phyloP scores from a whole-genome alignment of 345 rosid genomes.

The Brassica carinata region DNA sequence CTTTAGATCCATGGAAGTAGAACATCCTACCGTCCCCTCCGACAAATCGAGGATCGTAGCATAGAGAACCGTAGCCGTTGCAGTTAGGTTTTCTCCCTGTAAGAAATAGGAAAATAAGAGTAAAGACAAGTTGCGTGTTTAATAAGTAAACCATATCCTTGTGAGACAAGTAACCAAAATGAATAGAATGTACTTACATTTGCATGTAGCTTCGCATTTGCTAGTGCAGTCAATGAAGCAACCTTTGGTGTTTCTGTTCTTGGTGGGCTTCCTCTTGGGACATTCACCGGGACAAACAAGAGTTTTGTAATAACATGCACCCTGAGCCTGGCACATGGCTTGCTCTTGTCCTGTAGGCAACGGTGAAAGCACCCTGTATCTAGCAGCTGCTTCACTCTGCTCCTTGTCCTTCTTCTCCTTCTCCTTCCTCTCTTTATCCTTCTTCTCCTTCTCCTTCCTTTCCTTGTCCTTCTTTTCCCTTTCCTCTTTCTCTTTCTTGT shows the following conservation, averaged over 20 bases:
- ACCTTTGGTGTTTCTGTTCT: constrained; percentile 63
- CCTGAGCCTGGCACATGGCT: constrained; percentile 46
- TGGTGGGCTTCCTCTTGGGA: constrained; percentile 63
- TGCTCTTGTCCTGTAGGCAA: constrained; percentile 53
- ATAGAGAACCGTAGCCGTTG: constrained; percentile 76
- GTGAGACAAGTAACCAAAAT: no score
- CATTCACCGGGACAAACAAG: constrained; percentile 73
- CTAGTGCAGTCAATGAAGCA: constrained; percentile 71
- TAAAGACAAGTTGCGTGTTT: no score
- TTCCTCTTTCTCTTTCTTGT: constrained; percentile 9
- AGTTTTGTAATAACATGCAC: constrained; percentile 45
- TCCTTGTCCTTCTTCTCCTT: constrained; percentile 37
- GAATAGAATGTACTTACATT: constrained; percentile 51
- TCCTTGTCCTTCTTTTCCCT: constrained; percentile 19
- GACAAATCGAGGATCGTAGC: constrained; percentile 79
- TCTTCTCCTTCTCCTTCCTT: constrained; percentile 19
- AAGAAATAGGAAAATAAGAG: not conserved
- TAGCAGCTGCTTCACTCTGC: constrained; percentile 39
- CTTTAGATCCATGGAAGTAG: constrained; percentile 85
- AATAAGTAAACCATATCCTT: no score
- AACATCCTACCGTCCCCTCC: constrained; percentile 93
- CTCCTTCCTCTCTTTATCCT: constrained; percentile 30
- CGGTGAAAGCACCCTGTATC: constrained; percentile 40
- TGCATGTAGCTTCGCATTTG: constrained; percentile 85
- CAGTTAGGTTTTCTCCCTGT: constrained; percentile 79